These are phyloP conservation scores for Capronia coronata DNA, from an alignment of 2,329 filamentous ascomycete species.

Conservation along the genomic window DNA sequence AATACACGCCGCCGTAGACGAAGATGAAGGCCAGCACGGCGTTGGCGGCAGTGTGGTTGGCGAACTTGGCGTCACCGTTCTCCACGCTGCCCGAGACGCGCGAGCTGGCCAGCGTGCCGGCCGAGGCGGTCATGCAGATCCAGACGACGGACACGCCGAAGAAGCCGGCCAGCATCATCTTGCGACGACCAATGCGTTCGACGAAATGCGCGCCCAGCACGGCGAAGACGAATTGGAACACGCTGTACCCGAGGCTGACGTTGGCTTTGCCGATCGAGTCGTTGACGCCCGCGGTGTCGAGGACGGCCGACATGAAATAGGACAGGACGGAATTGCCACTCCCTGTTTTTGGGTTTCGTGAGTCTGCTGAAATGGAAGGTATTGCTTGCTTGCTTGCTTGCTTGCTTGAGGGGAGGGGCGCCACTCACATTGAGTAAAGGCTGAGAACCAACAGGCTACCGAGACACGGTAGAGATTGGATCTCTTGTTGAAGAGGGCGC, in stretches of 20 bases:
- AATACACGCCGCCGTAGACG: constrained; percentile 50
- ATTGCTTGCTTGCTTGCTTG: no score
- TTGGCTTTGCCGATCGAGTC: constrained; percentile 47
- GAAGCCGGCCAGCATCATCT: constrained; percentile 49
- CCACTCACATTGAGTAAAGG: constrained; percentile 38
- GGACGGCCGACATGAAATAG: constrained; percentile 51
- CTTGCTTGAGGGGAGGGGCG: no score
- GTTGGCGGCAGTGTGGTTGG: constrained; percentile 38
- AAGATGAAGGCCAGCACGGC: constrained; percentile 50
- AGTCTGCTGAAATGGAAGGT: no score
- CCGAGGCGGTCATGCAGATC: constrained; percentile 47
- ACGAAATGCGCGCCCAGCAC: constrained; percentile 53
- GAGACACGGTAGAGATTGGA: constrained; percentile 48
- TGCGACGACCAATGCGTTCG: constrained; percentile 53
- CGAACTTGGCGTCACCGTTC: constrained; percentile 28
- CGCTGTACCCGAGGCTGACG: constrained; percentile 51
- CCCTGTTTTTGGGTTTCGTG: constrained; percentile 22
- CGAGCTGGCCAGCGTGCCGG: constrained; percentile 33
- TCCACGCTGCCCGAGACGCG: constrained; percentile 18
- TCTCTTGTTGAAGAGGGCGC: constrained; percentile 44
- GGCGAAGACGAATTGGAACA: constrained; percentile 49
- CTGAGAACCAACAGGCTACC: constrained; percentile 45
- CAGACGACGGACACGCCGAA: constrained; percentile 47
- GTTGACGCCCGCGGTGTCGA: constrained; percentile 47
- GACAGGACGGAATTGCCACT: constrained; percentile 38